Percentiles rank a stretch among this genome's conserved stretches.
Conservation (phyloP, 495 filamentous ascomycete species). For the Penicillium samsonianum region DNA sequence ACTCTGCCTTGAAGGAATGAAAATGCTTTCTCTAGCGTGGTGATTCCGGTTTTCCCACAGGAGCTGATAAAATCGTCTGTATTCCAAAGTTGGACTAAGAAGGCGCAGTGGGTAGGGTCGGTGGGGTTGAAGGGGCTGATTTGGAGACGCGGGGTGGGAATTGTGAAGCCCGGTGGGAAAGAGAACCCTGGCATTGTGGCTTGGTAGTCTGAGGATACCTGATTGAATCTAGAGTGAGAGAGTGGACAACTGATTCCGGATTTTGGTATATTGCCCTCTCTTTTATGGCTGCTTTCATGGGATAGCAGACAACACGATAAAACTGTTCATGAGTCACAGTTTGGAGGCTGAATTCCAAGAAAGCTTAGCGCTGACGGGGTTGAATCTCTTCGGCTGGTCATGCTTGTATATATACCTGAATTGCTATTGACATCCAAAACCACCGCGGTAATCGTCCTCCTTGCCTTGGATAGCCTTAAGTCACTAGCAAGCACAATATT, state of each 20-base stretch:
- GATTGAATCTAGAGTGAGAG: not conserved
- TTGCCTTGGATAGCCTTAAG: too few relatives aligned
- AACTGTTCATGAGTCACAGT: not conserved
- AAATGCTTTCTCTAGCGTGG: conserved; percentile 26
- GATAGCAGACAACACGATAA: not conserved
- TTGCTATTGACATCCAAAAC: too few relatives aligned
- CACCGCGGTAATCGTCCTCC: too few relatives aligned
- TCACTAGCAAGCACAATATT: too few relatives aligned
- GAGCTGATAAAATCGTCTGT: conserved; percentile 18
- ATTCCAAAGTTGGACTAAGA: conserved; percentile 37
- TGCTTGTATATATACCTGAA: too few relatives aligned
- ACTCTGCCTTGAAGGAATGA: conserved; percentile 23
- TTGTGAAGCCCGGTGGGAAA: not conserved
- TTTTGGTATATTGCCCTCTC: not conserved
- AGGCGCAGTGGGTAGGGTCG: conserved; percentile 33
- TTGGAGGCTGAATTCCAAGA: not conserved
- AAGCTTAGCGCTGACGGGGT: not conserved
- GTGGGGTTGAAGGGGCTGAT: conserved; percentile 33
- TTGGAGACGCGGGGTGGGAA: conserved; percentile 35
- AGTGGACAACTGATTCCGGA: not conserved
- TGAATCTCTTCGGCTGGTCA: too few relatives aligned
- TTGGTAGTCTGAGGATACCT: not conserved
- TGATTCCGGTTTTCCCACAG: conserved; percentile 25
- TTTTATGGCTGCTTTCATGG: not conserved
- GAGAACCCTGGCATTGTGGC: not conserved